phyloP scores from a whole-genome alignment of 768 basidiomycete species.

The Lyophyllum semitale region DNA sequence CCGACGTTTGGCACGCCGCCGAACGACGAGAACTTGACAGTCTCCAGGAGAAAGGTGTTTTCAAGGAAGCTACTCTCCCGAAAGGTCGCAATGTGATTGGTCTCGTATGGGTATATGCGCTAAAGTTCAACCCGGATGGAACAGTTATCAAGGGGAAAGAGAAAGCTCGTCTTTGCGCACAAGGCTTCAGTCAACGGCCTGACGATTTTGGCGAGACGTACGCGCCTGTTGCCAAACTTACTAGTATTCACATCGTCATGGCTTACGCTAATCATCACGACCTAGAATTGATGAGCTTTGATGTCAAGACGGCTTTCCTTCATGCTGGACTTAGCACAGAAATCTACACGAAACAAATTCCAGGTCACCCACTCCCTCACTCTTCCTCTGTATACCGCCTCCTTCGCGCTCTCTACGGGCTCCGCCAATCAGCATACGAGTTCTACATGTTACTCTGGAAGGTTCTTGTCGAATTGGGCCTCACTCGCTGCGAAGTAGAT shows the following conservation, averaged over 20 bases:
- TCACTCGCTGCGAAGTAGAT: not conserved
- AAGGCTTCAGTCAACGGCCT: conserved; percentile 19
- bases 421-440: not conserved
- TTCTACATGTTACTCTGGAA: not conserved
- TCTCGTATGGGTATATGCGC: conserved; percentile 29
- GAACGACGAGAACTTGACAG: not conserved
- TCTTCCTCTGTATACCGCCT: not conserved
- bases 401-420: not conserved
- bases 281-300: not conserved
- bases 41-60: not conserved
- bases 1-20: not conserved
- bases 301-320: not conserved
- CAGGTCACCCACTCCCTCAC: not conserved
- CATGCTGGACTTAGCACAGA: not conserved
- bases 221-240: conserved; percentile 13
- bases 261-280: not conserved
- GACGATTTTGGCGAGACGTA: conserved; percentile 28
- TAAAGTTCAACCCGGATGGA: conserved; percentile 38
- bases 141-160: conserved; percentile 17
- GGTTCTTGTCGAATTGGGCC: not conserved
- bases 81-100: conserved; percentile 19
- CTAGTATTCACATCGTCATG: not conserved
- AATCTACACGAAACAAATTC: not conserved
- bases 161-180: conserved; percentile 16
- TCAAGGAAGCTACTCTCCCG: not conserved